Base-by-base conservation (phyloP, 2,329 filamentous ascomycete genomes). In the Alternaria gansuensis region DNA sequence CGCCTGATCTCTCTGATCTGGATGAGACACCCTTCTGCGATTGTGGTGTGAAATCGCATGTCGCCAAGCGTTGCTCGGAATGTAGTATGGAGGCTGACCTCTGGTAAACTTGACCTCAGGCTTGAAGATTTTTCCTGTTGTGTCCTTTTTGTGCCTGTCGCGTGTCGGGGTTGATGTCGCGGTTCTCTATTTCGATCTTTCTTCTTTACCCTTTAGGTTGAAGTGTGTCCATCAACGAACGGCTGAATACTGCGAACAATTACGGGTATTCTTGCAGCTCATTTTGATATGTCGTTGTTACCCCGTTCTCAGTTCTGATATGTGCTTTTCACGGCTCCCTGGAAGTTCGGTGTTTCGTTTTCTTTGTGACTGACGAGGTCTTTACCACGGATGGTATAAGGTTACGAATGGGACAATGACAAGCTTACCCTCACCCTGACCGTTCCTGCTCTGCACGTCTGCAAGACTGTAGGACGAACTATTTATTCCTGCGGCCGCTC, bases 401-500 rank as follows among this genome's bases (percentile, higher is more conserved):
- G 17, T 17, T 17, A 17, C 17, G 17, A 17, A 17, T 31, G 14
- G 31, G 26, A 28, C 39, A 36, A 50, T 54, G 13, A n/a, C 13
- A 14, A 17, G 3, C 3, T 14, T 31, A 5, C n/a, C 45, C 6
- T n/a, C 17, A n/a, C 5, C 34, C 3, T 33, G 17, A n/a, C 24
- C 34, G 17, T 8, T 3, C 28, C 24, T 49, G 29, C 13, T 8
- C 17, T 10, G 31, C 11, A 24, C 26, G n/a, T 21, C 14, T 9
- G 13, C 3, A 45, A 14, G 11, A 31, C 1, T 6, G 8, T 9
- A 28, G n/a, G n/a, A 14, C 17, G 33, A 21, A 4, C 4, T 11
- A 6, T 8, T 63, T 58, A 75, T 51, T 75, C 72, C 24, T 68
- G 67, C 6, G 71, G 63, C 53, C 82, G 84, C 33, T 82, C 83